Evolutionary conservation across 1,284 basidiomycete genomes (phyloP), one percentile per base, ranked within the genome.

Genomic region (Apiotrichum domesticum): DNA sequence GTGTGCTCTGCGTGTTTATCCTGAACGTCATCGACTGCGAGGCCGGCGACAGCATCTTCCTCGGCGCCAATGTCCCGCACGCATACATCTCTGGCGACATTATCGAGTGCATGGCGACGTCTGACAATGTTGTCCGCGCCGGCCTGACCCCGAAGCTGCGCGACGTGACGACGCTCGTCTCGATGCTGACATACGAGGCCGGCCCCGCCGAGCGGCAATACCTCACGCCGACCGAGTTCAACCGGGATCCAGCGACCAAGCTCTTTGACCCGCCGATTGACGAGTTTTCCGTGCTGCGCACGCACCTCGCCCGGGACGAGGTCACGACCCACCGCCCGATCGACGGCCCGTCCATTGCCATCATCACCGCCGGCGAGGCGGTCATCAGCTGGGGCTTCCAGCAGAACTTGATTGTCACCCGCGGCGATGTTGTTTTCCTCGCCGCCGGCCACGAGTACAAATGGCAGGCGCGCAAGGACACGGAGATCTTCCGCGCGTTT

Each of bases 41-140:
- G 55, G 83, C 86, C 0, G 95, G 95, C 1, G 84, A 98, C 69
- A 92, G 94, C 0, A 90, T 96, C 55, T 98, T 96, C 79, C 81
- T 99, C 10, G 87, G 90, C 43, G 95, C 95, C 1, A 90, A 96
- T 64, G 92, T 97, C 76, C 95, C 96, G 1, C 95, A 99, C 66
- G 96, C 96, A 1, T 99, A 98, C 74, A 82, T 98, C 54, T 85
- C 84, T 39, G 93, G 93, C 72, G 93, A 97, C 73, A 93, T 94
- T 74, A 89, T 96, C 73, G 93, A 97, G 72, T 94, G 91, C 79
- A 97, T 96, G 93, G 93, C 93, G 33, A 94, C 92, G 55, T 95
- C 91, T 57, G 95, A 99, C 79, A 98, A 98, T 75, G 96, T 99
- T 72, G 96, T 99, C 57, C 88, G 96, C 48, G 96, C 96, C 2